Evolutionary conservation across 2,329 filamentous ascomycete genomes (phyloP).

Genomic region (Epichloe scottii): DNA sequence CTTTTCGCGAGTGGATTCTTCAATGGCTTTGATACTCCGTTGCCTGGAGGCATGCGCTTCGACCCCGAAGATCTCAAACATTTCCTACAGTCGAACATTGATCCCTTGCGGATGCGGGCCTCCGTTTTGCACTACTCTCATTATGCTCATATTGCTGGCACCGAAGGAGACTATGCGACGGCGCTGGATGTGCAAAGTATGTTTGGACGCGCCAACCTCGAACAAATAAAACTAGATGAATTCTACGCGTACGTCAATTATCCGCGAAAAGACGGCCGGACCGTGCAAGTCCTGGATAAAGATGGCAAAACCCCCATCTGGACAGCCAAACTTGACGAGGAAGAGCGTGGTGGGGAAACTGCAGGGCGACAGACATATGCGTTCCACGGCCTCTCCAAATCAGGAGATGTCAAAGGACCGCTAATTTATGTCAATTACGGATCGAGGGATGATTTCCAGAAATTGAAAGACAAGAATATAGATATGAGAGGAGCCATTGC

Average conservation of each 20-base stretch:
- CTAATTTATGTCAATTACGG: constrained; percentile 91
- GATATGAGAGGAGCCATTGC: constrained; percentile 69
- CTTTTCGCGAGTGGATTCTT: constrained; percentile 81
- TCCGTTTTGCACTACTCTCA: constrained; percentile 66
- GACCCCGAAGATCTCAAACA: constrained; percentile 71
- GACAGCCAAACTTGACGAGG: constrained; percentile 76
- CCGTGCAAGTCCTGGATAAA: constrained; percentile 65
- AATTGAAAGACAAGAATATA: constrained; percentile 57
- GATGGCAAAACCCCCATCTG: constrained; percentile 51
- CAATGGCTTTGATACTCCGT: constrained; percentile 46
- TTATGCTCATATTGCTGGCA: constrained; percentile 88
- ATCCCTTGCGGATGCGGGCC: constrained; percentile 55
- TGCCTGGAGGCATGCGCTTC: constrained; percentile 56
- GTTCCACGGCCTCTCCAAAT: constrained; percentile 83
- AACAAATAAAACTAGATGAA: constrained; percentile 63
- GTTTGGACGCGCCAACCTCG: constrained; percentile 61
- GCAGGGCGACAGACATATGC: constrained; percentile 57
- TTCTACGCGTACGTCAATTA: constrained; percentile 91
- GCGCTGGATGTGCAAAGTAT: constrained; percentile 73
- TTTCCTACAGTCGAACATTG: constrained; percentile 61
- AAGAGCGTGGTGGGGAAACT: constrained; percentile 48
- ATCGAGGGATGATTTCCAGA: constrained; percentile 68
- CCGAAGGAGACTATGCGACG: constrained; percentile 77
- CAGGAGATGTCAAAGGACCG: constrained; percentile 74
- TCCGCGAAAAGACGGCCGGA: constrained; percentile 61